Base-by-base conservation (phyloP, 2,329 filamentous ascomycete genomes). In the Xylariales sp. region DNA sequence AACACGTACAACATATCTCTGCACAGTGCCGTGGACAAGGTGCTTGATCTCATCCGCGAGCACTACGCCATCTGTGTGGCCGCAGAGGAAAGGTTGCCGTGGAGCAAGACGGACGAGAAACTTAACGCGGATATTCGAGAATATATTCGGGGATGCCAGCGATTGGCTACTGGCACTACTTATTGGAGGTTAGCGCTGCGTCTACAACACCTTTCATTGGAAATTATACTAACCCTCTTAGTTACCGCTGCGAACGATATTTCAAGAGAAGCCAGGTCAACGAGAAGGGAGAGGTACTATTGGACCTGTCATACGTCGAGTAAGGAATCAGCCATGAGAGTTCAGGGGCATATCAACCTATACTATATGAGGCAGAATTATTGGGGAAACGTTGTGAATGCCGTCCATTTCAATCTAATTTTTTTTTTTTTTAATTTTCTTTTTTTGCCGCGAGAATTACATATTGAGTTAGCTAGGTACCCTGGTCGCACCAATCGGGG, bases 191-290 rank as follows among this genome's bases (percentile, higher is more conserved):
- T 45, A 23, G 70, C 55, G 41, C 39, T 5, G 34, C 12, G n/a
- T 23, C 45, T 14, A 5, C 16, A 36, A 43, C n/a, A 14, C n/a
- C 34, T 61, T 16, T 34, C 30, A 14, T 65, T 39, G 1, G 60
- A 41, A 23, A 48, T 23, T 23, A 67, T 61, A 41, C 63, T 68
- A 48, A 69, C 23, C 8, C 7, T n/a, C 28, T n/a, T 54, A 77
- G 75, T 46, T 76, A 75, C 64, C 66, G 69, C 36, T 77, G 73
- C 34, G 71, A 74, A 46, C 70, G 75, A 28, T 77, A 77, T 55
- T 73, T 77, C 56, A 74, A 73, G 41, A 62, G 52, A 6, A 68
- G 49, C 2, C 75, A 77, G 53, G 63, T 75, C 6, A 74, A 71
- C 32, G 72, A 75, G 43, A 73, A 71, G 16, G 60, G 66, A 55